phyloP scores from a whole-genome alignment of 2,329 filamentous ascomycete genomes.

The Neofusicoccum kwambonambiense region DNA sequence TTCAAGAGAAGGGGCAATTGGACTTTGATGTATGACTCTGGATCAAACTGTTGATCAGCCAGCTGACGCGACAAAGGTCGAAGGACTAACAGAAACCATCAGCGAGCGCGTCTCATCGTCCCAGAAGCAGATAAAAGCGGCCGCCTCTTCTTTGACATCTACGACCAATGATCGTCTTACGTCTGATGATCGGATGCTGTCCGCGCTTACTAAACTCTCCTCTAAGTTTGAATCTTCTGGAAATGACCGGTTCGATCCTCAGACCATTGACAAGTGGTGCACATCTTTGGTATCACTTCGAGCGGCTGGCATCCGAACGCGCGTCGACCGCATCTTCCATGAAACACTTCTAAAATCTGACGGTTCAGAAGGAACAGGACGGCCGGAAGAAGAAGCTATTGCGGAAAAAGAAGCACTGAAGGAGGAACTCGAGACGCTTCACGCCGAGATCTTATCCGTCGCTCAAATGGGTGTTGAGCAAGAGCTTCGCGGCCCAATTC shows the following conservation, averaged over 20 bases:
- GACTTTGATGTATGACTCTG: slow-evolving; percentile 32
- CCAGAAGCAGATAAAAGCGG: slow-evolving; percentile 50
- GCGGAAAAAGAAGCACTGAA: slow-evolving; percentile 56
- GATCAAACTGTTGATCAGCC: slow-evolving; percentile 17
- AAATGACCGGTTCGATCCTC: slow-evolving; percentile 52
- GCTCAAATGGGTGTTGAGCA: slow-evolving; percentile 70
- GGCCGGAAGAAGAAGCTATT: slow-evolving; percentile 43
- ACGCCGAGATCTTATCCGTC: slow-evolving; percentile 67
- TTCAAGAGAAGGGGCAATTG: slow-evolving; percentile 43
- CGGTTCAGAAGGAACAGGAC: slow-evolving; percentile 44
- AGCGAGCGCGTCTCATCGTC: slow-evolving; percentile 36
- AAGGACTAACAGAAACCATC: slow-evolving; percentile 29
- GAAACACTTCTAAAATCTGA: slow-evolving; percentile 29
- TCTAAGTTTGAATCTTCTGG: slow-evolving; percentile 53
- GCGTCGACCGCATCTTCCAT: slow-evolving; percentile 55
- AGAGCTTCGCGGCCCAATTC: slow-evolving; percentile 63
- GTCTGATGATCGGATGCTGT: slow-evolving; percentile 58
- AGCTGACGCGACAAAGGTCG: slow-evolving; percentile 18
- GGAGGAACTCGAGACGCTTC: slow-evolving; percentile 67
- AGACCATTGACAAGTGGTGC: slow-evolving; percentile 57
- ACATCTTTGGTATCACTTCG: slow-evolving; percentile 42
- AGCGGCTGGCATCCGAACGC: slow-evolving; percentile 41
- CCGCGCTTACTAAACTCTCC: slow-evolving; percentile 7
- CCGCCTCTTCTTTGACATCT: slow-evolving; percentile 48
- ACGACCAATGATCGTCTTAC: slow-evolving; percentile 53